A percentile compares a stretch with the other conserved stretches of the same genome.
phyloP scores from a whole-genome alignment of 768 basidiomycete species.

The Psilocybe cubensis region DNA sequence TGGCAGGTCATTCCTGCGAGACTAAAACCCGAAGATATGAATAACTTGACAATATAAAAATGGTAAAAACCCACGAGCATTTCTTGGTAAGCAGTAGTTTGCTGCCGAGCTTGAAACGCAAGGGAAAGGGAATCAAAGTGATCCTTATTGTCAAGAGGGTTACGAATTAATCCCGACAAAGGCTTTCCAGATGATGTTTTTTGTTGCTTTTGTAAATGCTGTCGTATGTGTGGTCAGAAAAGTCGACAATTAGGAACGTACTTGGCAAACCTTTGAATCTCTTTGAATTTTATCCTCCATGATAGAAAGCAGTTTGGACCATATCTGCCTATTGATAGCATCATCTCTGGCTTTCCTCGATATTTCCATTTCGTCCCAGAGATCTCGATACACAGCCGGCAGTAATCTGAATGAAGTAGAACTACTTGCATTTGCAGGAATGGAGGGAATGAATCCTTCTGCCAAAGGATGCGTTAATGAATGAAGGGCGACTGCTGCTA shows the following conservation, averaged over 20 bases:
- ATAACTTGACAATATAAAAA: background rate
- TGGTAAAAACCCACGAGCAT: slow-evolving; percentile 72
- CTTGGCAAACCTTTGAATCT: slow-evolving; percentile 41
- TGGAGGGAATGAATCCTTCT: slow-evolving; percentile 66
- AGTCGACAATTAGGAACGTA: too few relatives aligned
- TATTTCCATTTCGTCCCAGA: slow-evolving; percentile 90
- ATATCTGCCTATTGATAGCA: slow-evolving; percentile 63
- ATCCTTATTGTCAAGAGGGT: slow-evolving; percentile 17
- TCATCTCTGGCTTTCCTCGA: slow-evolving; percentile 65
- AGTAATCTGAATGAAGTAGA: slow-evolving; percentile 76
- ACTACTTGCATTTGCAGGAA: slow-evolving; percentile 44
- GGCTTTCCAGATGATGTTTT: slow-evolving; percentile 15
- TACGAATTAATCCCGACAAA: background rate
- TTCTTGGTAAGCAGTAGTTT: slow-evolving; percentile 72
- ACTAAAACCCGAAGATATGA: slow-evolving; percentile 40
- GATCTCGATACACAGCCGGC: slow-evolving; percentile 81
- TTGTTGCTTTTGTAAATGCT: slow-evolving; percentile 20
- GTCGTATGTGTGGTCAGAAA: too few relatives aligned
- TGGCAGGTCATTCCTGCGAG: slow-evolving; percentile 77
- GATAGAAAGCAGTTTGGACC: slow-evolving; percentile 70
- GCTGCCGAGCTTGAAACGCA: slow-evolving; percentile 60
- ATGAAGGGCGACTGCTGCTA: slow-evolving; percentile 86
- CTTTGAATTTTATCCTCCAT: slow-evolving; percentile 60
- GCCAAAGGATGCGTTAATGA: slow-evolving; percentile 66
- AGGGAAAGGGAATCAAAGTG: slow-evolving; percentile 55